Percentiles rank a stretch among this genome's conserved stretches.
Evolutionary conservation across 2,329 filamentous ascomycete species (phyloP).

Genomic region (Diaporthe batatas): DNA sequence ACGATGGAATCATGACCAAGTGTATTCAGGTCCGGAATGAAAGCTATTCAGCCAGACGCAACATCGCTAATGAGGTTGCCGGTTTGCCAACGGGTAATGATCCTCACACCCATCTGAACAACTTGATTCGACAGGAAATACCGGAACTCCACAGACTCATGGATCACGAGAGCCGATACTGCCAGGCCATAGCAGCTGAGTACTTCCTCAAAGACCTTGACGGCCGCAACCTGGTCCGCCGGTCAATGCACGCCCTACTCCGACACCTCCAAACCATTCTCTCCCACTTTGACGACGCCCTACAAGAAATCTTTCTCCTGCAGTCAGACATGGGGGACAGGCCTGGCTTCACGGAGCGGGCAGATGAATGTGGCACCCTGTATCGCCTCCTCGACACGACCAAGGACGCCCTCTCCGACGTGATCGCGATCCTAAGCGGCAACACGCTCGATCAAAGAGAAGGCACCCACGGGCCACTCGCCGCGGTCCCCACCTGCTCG

Average conservation of each 20-base stretch:
- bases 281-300: neutral
- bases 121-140: neutral
- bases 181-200: neutral
- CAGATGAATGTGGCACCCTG: neutral
- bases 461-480: neutral
- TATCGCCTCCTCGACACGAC: neutral
- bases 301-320: neutral
- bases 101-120: neutral
- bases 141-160: neutral
- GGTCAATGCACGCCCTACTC: neutral
- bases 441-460: conserved; percentile 17
- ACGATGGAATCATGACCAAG: neutral
- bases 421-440: neutral
- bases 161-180: conserved; percentile 2
- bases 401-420: neutral
- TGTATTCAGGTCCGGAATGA: neutral
- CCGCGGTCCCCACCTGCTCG: neutral
- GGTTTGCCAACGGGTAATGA: neutral
- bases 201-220: conserved; percentile 7
- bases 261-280: neutral
- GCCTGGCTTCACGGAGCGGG: neutral
- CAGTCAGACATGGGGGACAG: neutral
- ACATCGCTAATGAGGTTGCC: neutral
- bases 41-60: neutral
- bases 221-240: neutral